Evolutionary conservation across 31 red algal species (phyloP), one percentile per base, ranked within the genome.

Genomic region (Odonthalia washingtoniensis): DNA sequence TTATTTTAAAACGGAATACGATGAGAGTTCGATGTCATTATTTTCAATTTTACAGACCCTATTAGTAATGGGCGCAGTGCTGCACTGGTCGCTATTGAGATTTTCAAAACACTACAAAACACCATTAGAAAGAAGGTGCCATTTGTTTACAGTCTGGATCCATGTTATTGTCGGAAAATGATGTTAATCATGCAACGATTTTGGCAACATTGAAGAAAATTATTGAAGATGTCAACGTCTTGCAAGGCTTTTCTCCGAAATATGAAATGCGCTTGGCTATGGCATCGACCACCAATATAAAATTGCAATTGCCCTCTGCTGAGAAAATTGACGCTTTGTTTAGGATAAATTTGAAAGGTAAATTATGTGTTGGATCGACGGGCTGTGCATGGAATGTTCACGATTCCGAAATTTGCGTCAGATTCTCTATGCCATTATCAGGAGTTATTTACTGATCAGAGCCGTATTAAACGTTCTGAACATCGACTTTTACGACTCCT

Each of bases 31-130:
- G 97, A 99, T 44, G 86, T 99, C 36, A 93, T 99, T 64, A 83
- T 99, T 16, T 90, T 91, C 62, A 94, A 99, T 75, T 57, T 99
- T 31, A 96, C 97, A 4, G 97, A 99, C 72, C 97, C 97, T 42
- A 67, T 96, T 34, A 91, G 96, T 70, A 40, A 94, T 63, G 75
- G 94, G 32, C 97, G 94, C 37, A 92, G 88, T 37, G 37, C 91
- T 30, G 46, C 40, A 0, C 82, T 99, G 24, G 96, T 99, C 69
- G 91, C 94, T 2, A 66, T 61, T 6, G 89, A 96, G 70, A 96
- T 96, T 43, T 99, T 96, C 76, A 69, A 17, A 2, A 52, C 70
- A 31, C 86, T 99, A 1, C 88, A 21, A 34, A 32, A 27, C 61
- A 52, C 30, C 78, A 96, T 61, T 60, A 63, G 28, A 89, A 79